These are phyloP conservation scores for Tripterygium wilfordii DNA, from an alignment of 177 flowering plant species.

Conservation along the genomic window DNA sequence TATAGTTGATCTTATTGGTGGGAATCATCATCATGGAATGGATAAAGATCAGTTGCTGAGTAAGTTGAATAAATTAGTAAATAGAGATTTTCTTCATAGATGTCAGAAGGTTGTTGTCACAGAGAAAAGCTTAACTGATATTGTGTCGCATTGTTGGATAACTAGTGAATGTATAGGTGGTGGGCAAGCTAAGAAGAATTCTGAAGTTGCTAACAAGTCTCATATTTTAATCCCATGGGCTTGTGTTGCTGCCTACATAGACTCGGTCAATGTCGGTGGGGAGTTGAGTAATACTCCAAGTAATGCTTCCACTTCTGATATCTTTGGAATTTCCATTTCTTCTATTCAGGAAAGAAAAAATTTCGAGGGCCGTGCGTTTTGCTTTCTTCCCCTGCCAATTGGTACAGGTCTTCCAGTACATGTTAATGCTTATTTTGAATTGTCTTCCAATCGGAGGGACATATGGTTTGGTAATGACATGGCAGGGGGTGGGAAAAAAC, in stretches of 20 bases:
- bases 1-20: constrained; percentile 44
- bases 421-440: constrained; percentile 91
- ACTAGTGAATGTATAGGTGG: constrained; percentile 69
- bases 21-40: constrained; percentile 35
- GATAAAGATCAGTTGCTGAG: constrained; percentile 58
- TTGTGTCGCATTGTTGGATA: constrained; percentile 69
- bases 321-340: constrained; percentile 27
- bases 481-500: constrained; percentile 93
- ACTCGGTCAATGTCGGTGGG: constrained; percentile 33
- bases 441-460: constrained; percentile 95
- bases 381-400: constrained; percentile 93
- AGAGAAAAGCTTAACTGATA: constrained; percentile 44
- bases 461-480: constrained; percentile 99
- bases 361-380: constrained; percentile 93
- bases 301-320: constrained; percentile 19
- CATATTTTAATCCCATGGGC: constrained; percentile 80
- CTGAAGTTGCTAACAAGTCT: constrained; percentile 29
- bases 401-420: constrained; percentile 85
- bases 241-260: constrained; percentile 76
- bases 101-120: constrained; percentile 66
- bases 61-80: constrained; percentile 45
- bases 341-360: constrained; percentile 28
- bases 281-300: constrained; percentile 16
- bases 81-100: constrained; percentile 53
- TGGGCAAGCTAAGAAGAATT: constrained; percentile 33